Conservation (phyloP, 306 rosid genomes). For the Elaeagnus macrophylla region DNA sequence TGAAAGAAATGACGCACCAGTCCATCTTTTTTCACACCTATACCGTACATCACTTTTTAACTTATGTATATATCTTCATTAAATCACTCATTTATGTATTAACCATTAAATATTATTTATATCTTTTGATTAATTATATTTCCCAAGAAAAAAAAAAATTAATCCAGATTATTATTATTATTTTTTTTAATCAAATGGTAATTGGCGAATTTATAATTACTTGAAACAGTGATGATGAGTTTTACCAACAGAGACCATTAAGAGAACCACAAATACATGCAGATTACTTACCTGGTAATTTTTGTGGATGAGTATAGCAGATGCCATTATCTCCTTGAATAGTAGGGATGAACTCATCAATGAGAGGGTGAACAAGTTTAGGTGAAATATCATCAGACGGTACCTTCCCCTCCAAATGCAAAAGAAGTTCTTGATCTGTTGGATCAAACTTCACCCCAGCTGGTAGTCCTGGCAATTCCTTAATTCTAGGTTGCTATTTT, state of each 20-base stretch:
- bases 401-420: slow-evolving; percentile 68
- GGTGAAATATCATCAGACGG: slow-evolving; percentile 33
- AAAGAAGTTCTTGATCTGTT: slow-evolving; percentile 67
- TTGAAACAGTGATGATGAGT: no score
- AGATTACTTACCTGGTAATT: slow-evolving; percentile 50
- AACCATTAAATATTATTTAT: no score
- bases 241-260: no score
- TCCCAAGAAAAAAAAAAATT: no score
- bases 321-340: slow-evolving; percentile 75
- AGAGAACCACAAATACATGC: no score
- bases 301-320: slow-evolving; percentile 75
- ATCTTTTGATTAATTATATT: no score
- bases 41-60: no score
- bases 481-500: slow-evolving; percentile 20
- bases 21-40: slow-evolving; percentile 13
- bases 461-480: slow-evolving; percentile 63
- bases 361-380: slow-evolving; percentile 41
- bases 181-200: no score
- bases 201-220: no score
- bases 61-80: no score
- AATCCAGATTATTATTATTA: no score
- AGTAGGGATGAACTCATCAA: slow-evolving; percentile 69
- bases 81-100: no score
- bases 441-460: slow-evolving; percentile 89
- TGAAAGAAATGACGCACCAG: slow-evolving; percentile 16